Evolutionary conservation across 179 eudicot species (phyloP).

Genomic region (Silene noctiflora): DNA sequence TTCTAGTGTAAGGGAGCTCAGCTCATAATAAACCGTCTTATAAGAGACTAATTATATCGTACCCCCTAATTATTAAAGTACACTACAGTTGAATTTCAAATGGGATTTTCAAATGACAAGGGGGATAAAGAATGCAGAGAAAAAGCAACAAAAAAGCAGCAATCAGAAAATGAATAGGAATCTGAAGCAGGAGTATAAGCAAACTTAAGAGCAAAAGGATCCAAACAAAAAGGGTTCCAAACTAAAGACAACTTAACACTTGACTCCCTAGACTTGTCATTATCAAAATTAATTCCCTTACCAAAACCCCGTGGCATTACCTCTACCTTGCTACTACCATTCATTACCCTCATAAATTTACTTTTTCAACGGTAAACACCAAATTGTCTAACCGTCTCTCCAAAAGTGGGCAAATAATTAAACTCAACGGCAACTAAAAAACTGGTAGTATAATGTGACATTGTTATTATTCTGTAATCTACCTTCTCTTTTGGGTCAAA

Average conservation of each 20-base stretch:
- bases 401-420: no score
- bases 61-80: no score
- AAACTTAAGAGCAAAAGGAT: slow-evolving; percentile 20
- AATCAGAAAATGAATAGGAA: slow-evolving; percentile 32
- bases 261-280: slow-evolving; percentile 20
- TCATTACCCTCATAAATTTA: no score
- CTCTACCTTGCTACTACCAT: not conserved
- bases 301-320: slow-evolving; percentile 25
- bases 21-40: not conserved
- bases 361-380: no score
- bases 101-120: no score
- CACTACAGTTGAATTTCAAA: not conserved
- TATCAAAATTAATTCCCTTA: slow-evolving; percentile 16
- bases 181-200: slow-evolving; percentile 12
- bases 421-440: no score
- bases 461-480: no score
- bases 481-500: no score
- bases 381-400: no score
- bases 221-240: slow-evolving; percentile 23
- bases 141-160: slow-evolving; percentile 4
- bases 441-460: no score
- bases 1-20: no score
- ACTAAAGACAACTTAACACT: slow-evolving; percentile 21
- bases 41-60: no score
- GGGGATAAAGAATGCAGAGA: not conserved